phyloP scores from a whole-genome alignment of 345 rosid genomes.

The Eucalyptus curtisii region DNA sequence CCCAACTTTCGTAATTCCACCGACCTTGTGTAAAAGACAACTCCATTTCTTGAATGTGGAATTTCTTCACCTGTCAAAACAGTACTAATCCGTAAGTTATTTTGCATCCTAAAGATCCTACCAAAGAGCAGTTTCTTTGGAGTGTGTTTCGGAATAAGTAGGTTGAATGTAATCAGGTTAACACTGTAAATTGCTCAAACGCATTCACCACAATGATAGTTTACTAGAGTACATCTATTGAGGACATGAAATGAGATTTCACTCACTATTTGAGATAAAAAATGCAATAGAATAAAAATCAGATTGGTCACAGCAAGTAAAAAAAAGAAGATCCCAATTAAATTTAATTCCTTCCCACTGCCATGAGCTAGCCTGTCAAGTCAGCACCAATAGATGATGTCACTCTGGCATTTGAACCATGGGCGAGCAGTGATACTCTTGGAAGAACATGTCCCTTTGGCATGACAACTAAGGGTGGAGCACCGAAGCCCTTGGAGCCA shows the following conservation, averaged over 20 bases:
- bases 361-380: not conserved
- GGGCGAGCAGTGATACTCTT: not conserved
- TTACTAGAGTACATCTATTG: not conserved
- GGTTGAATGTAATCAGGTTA: not conserved
- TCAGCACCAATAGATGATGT: not conserved
- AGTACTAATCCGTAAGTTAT: not conserved
- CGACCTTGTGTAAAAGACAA: conserved; percentile 97
- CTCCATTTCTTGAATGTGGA: conserved; percentile 79
- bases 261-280: not conserved
- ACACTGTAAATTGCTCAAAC: not conserved
- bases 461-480: not conserved
- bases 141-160: not conserved
- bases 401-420: not conserved
- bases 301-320: not conserved
- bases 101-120: not conserved
- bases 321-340: not conserved
- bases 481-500: not conserved
- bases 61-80: conserved; percentile 57
- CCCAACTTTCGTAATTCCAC: conserved; percentile 97
- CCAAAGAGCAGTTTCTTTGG: not conserved
- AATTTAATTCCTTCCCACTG: not conserved
- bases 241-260: not conserved
- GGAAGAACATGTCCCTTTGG: not conserved
- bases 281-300: not conserved
- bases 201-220: not conserved